Evolutionary conservation across 495 filamentous ascomycete species (phyloP).

Genomic region (Usnea hakonensis): DNA sequence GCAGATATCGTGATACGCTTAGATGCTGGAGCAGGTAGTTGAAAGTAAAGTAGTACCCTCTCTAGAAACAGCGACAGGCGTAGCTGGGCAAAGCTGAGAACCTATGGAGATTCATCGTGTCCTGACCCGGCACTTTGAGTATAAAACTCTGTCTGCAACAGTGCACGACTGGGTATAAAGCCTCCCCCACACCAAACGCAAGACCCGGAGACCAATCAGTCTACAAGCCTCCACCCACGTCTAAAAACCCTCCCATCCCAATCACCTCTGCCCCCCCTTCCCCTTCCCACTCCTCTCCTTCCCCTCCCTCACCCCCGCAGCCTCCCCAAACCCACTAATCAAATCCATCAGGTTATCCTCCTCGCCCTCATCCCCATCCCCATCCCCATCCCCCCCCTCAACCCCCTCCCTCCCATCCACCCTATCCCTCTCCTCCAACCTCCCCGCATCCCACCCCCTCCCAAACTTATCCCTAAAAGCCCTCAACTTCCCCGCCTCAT

Average conservation of each 20-base stretch:
- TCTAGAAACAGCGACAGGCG: background rate
- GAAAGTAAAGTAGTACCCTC: background rate
- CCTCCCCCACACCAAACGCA: background rate
- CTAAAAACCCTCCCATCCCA: background rate
- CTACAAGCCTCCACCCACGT: background rate
- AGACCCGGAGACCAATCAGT: background rate
- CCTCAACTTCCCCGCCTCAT: constrained; percentile 85
- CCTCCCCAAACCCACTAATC: constrained; percentile 55
- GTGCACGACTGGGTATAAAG: background rate
- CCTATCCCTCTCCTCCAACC: constrained; percentile 17
- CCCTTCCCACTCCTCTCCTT: constrained; percentile 19
- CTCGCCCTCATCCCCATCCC: constrained; percentile 33
- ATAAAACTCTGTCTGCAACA: background rate
- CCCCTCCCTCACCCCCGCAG: constrained; percentile 18
- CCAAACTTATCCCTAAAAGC: constrained; percentile 83
- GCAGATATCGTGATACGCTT: background rate
- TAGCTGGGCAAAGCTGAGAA: background rate
- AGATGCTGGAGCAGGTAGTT: background rate
- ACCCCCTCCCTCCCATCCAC: constrained; percentile 21
- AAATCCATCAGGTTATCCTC: constrained; percentile 61
- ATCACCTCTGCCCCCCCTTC: constrained; percentile 20
- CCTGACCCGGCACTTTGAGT: background rate
- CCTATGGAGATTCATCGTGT: background rate
- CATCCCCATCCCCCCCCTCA: constrained; percentile 23
- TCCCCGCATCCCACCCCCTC: constrained; percentile 63